phyloP scores from a whole-genome alignment of 768 basidiomycete genomes.

The Suillus ampliporus region DNA sequence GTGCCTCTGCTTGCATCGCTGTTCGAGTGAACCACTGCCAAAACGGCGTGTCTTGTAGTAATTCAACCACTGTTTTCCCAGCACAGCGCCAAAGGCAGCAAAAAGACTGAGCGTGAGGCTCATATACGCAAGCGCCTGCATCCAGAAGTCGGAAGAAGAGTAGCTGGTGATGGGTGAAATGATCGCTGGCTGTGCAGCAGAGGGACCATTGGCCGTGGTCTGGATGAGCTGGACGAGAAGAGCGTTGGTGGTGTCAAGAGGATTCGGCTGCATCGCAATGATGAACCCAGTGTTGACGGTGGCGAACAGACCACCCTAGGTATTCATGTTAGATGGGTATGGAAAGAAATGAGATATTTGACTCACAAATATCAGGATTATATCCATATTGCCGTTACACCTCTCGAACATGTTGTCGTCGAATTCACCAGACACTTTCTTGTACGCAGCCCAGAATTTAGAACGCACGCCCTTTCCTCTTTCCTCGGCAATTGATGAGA shows the following conservation, averaged over 20 bases:
- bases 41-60: not conserved
- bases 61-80: conserved; percentile 23
- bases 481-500: not conserved
- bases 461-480: not conserved
- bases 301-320: conserved; percentile 21
- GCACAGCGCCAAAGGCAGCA: conserved; percentile 19
- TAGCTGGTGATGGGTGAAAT: conserved; percentile 5
- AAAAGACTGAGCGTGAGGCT: conserved; percentile 18
- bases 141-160: conserved; percentile 6
- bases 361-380: not conserved
- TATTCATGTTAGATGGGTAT: not conserved
- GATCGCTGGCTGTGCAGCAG: not conserved
- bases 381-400: conserved; percentile 1
- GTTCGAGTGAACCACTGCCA: conserved; percentile 2
- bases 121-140: conserved; percentile 16
- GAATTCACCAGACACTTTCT: not conserved
- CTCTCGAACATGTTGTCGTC: not conserved
- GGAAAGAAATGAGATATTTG: not conserved
- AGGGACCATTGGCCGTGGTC: not conserved
- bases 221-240: conserved; percentile 19
- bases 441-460: conserved; percentile 6
- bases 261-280: conserved; percentile 18
- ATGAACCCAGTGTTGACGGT: conserved; percentile 21
- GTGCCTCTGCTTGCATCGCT: conserved; percentile 15
- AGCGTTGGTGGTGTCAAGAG: conserved; percentile 17